phyloP scores from a whole-genome alignment of 371 early-diverging fungal species.

The Cokeromyces recurvatus region DNA sequence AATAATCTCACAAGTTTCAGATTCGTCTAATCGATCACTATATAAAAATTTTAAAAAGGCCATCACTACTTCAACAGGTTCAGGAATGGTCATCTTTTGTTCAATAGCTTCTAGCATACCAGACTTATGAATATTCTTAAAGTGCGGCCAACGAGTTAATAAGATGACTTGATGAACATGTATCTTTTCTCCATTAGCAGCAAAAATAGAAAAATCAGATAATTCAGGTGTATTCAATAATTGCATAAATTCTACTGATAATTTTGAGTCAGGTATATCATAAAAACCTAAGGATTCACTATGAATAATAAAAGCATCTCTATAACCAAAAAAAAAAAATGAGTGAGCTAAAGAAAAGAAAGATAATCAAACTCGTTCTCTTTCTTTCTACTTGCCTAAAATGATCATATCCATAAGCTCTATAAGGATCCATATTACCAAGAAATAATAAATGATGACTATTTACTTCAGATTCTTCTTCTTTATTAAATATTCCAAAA shows the following conservation, averaged over 20 bases:
- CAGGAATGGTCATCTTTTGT: slow-evolving; percentile 47
- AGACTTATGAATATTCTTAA: slow-evolving; percentile 44
- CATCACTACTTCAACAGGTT: slow-evolving; percentile 47
- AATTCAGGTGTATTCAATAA: slow-evolving; percentile 51
- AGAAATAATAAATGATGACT: slow-evolving; percentile 38
- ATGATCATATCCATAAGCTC: slow-evolving; percentile 55
- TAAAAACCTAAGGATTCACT: slow-evolving; percentile 54
- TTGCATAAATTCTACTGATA: slow-evolving; percentile 40
- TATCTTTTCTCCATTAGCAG: slow-evolving; percentile 37
- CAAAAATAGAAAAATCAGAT: slow-evolving; percentile 52
- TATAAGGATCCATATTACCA: slow-evolving; percentile 47
- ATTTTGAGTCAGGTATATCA: slow-evolving; percentile 42
- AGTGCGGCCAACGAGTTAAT: slow-evolving; percentile 64
- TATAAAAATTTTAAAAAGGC: slow-evolving; percentile 60
- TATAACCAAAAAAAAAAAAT: slow-evolving; percentile 9
- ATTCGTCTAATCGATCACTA: slow-evolving; percentile 50
- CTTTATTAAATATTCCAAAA: slow-evolving; percentile 15
- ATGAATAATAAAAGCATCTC: slow-evolving; percentile 51
- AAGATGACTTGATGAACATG: slow-evolving; percentile 61
- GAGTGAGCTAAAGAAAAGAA: background rate
- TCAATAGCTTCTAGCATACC: slow-evolving; percentile 58
- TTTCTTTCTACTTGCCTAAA: slow-evolving; percentile 38
- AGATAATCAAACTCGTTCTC: too few species aligned
- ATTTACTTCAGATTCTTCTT: slow-evolving; percentile 11
- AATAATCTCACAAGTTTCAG: slow-evolving; percentile 37